Evolutionary conservation across 1,139 yeast genomes (phyloP), one percentile per base, ranked within the genome.

Genomic region (Debaryomyces singareniensis): DNA sequence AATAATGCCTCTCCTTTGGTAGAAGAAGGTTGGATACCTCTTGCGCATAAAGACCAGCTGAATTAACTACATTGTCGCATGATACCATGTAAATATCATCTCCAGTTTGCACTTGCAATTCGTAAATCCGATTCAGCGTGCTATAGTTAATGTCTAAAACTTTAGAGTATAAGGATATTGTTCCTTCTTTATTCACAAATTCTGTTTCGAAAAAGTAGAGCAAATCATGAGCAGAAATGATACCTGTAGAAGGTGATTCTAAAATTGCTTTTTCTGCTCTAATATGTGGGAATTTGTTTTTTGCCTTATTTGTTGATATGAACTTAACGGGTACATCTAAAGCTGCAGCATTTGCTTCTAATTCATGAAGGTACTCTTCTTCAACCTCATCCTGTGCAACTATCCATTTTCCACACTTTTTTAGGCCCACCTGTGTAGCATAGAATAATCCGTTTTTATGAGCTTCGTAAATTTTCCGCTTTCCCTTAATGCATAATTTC

Each of bases 231-330:
- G 93, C 86, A 11, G 87, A 78, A 2, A 86, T 57, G 25, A 87
- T 87, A 0, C 96, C 96, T 0, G 95, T 81, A 0, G 89, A 68
- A 2, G 95, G 91, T n/a, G 95, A 81, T 35, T 70, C 71, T 25
- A 87, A 58, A 3, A 77, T 71, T 0, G 84, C 91, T 22, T 61
- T 53, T 5, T 61, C 54, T 0, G 87, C 95, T 7, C 51, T 52
- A 14, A 87, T 70, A n/a, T 72, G 65, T 0, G 96, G 95, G 43
- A 80, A 86, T 11, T 65, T 44, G 22, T 40, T 36, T 25, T 53
- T 54, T 0, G 79, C 82, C 29, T 55, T 47, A 2, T 45, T 39
- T 1, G 67, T 41, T 0, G 78, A 47, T 0, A 84, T 51, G 49
- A 80, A 69, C 16, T 71, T 68, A 0, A 82, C 73, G 0, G 84